These are phyloP conservation scores for Mycena sanguinolenta DNA, from an alignment of 768 basidiomycete genomes.

Conservation along the genomic window DNA sequence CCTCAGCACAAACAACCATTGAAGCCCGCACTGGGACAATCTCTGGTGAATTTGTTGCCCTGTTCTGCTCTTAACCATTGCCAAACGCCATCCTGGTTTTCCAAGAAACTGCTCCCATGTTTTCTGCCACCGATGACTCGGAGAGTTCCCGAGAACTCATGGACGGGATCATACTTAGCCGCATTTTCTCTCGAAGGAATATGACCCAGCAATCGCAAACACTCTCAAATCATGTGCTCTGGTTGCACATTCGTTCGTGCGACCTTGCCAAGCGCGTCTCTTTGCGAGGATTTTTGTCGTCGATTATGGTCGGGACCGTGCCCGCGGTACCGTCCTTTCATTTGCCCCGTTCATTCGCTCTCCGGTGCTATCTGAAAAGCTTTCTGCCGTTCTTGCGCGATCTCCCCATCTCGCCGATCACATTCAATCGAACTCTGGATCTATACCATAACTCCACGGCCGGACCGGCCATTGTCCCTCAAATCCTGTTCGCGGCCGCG, in stretches of 20 bases:
- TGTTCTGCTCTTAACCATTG: too few relatives aligned
- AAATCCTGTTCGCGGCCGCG: background rate
- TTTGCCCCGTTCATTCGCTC: background rate
- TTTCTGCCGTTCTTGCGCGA: background rate
- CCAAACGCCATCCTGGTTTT: too few relatives aligned
- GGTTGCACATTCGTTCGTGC: background rate
- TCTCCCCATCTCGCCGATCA: constrained; percentile 10
- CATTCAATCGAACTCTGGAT: constrained; percentile 8
- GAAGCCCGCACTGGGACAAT: too few relatives aligned
- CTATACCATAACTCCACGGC: background rate
- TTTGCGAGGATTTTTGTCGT: constrained; percentile 7
- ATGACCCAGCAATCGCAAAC: background rate
- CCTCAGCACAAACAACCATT: too few relatives aligned
- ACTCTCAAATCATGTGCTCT: constrained; percentile 6
- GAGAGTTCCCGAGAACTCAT: constrained; percentile 8
- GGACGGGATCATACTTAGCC: constrained; percentile 7
- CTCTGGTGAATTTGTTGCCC: too few relatives aligned
- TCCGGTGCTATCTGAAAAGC: background rate
- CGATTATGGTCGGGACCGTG: background rate
- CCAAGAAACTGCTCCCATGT: too few relatives aligned
- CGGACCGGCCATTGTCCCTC: background rate
- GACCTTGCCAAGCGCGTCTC: background rate
- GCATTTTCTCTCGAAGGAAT: background rate
- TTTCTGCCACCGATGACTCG: too few relatives aligned
- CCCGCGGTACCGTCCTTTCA: background rate